A percentile compares a stretch with the other conserved stretches of the same genome.
Conservation (phyloP, 345 rosid species). For the Rhodamnia argentea region DNA sequence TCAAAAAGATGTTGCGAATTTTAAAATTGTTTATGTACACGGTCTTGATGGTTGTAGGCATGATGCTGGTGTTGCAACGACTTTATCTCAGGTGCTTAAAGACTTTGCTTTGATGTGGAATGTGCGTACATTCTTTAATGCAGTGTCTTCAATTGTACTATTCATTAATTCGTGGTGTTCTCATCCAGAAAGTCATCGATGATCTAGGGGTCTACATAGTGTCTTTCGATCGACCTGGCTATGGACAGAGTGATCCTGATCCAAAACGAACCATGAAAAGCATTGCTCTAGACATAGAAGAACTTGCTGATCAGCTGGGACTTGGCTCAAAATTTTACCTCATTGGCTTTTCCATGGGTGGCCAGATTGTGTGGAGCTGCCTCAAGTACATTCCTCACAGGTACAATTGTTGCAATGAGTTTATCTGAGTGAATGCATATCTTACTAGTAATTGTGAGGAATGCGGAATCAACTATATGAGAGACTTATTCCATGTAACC, state of each 20-base stretch:
- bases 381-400: slow-evolving; percentile 15
- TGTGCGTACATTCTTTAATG: not conserved
- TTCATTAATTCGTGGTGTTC: not conserved
- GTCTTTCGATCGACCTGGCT: slow-evolving; percentile 16
- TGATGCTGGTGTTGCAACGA: not conserved
- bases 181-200: slow-evolving; percentile 3
- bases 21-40: slow-evolving; percentile 3
- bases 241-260: slow-evolving; percentile 14
- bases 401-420: not conserved
- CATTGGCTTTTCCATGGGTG: slow-evolving; percentile 7
- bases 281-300: slow-evolving; percentile 9
- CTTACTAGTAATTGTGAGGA: not conserved
- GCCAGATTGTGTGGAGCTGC: slow-evolving; percentile 8
- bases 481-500: not conserved
- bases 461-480: not conserved
- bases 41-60: slow-evolving; percentile 5
- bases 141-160: not conserved
- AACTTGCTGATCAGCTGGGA: slow-evolving; percentile 13
- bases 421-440: not conserved
- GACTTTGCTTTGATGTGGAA: not conserved
- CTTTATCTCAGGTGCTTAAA: slow-evolving; percentile 1
- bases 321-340: slow-evolving; percentile 9
- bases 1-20: slow-evolving; percentile 4
- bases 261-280: slow-evolving; percentile 6
- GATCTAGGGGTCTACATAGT: slow-evolving; percentile 5